Percentiles rank a stretch among this genome's conserved stretches.
Evolutionary conservation across 2,329 filamentous ascomycete species (phyloP).

Genomic region (Trichocomaceae sp.): DNA sequence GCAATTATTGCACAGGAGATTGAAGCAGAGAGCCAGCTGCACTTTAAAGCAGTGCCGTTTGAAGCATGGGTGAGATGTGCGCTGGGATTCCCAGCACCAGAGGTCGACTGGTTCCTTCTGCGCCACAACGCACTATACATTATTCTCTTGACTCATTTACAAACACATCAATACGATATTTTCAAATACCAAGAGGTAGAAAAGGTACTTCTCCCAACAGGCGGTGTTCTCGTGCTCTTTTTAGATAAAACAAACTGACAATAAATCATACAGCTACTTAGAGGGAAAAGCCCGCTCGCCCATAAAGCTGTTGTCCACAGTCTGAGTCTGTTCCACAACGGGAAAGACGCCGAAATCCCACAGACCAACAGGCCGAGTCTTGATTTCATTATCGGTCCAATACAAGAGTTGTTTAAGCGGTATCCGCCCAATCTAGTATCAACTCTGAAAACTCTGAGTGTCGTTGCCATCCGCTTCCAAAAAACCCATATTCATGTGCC

Average conservation of each 20-base stretch:
- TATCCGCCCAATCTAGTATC: constrained; percentile 25
- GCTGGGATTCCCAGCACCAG: constrained; percentile 27
- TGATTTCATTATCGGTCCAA: constrained; percentile 33
- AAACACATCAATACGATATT: constrained; percentile 27
- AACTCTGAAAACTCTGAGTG: constrained; percentile 32
- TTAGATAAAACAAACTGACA: neutral
- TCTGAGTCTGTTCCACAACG: constrained; percentile 21
- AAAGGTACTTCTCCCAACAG: constrained; percentile 22
- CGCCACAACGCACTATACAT: constrained; percentile 33
- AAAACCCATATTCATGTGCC: constrained; percentile 29
- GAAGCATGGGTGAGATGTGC: constrained; percentile 36
- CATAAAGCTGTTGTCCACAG: constrained; percentile 29
- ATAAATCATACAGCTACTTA: constrained; percentile 26
- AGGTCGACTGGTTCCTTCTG: constrained; percentile 34
- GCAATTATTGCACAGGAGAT: constrained; percentile 28
- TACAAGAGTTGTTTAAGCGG: constrained; percentile 31
- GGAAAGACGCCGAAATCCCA: constrained; percentile 14
- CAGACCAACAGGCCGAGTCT: constrained; percentile 19
- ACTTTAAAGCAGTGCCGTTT: constrained; percentile 33
- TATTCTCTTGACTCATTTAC: constrained; percentile 27
- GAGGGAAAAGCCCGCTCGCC: constrained; percentile 32
- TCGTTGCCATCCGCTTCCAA: constrained; percentile 30
- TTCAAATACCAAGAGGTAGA: constrained; percentile 31
- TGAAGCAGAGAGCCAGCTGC: constrained; percentile 35
- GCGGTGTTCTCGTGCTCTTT: neutral